phyloP scores from a whole-genome alignment of 78 protist genomes.

The Monocercomonoides exilis region DNA sequence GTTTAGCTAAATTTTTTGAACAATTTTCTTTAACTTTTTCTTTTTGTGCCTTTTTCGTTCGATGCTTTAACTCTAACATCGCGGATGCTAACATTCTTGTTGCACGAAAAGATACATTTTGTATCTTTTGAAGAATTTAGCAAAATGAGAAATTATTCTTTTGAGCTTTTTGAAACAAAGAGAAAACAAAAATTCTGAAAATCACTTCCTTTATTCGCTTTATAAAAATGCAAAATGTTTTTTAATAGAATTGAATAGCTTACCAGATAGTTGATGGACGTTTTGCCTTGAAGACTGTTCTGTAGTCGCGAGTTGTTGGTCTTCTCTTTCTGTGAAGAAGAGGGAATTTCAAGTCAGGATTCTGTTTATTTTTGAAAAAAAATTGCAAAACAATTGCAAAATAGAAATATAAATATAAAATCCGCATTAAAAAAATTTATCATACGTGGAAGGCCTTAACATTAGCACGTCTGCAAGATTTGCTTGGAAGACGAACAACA shows the following conservation, averaged over 20 bases:
- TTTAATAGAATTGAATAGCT: background rate
- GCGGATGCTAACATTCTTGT: no score
- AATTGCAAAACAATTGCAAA: background rate
- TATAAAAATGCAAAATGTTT: background rate
- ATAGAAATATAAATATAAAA: background rate
- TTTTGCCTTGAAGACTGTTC: background rate
- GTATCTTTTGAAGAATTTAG: no score
- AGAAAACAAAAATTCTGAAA: no score
- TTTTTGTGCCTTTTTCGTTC: no score
- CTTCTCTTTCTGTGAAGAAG: constrained; percentile 22
- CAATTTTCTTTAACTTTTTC: no score
- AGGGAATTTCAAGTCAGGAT: constrained; percentile 36
- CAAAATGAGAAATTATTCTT: no score
- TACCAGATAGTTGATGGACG: background rate
- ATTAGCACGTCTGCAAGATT: constrained; percentile 37
- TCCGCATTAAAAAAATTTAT: background rate
- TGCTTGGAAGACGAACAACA: constrained; percentile 50
- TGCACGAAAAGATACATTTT: no score
- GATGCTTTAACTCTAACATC: no score
- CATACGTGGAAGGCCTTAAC: background rate
- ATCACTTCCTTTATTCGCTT: no score
- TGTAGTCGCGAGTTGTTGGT: background rate
- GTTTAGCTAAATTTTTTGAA: no score
- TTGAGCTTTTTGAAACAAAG: no score
- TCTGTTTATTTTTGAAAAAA: constrained; percentile 61